These are phyloP conservation scores for Trichophyton mentagrophytes DNA, from an alignment of 2,329 filamentous ascomycete species.

Conservation along the genomic window DNA sequence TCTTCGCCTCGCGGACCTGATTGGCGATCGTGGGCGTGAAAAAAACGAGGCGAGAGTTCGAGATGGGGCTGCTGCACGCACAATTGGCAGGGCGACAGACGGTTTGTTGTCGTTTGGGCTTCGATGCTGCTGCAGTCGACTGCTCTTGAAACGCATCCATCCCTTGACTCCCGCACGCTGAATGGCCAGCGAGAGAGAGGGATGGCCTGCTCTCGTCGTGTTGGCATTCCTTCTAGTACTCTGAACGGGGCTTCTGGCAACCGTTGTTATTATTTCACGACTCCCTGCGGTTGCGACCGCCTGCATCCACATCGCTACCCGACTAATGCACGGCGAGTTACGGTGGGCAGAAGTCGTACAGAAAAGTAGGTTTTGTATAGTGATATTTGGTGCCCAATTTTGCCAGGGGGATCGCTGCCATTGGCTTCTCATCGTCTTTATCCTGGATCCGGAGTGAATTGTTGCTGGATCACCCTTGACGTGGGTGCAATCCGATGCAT, in stretches of 20 bases:
- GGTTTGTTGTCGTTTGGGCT: constrained; percentile 1
- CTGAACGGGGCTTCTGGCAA: background rate
- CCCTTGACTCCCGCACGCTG: background rate
- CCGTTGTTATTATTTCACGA: background rate
- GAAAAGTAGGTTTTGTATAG: constrained; percentile 2
- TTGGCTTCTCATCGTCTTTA: background rate
- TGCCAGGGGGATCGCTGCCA: background rate
- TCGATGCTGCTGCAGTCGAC: constrained; percentile 1
- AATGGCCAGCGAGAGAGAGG: background rate
- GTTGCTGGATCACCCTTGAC: constrained; percentile 5
- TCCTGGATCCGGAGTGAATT: background rate
- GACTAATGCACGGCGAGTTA: constrained; percentile 5
- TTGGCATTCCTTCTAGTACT: background rate
- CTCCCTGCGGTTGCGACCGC: constrained; percentile 1
- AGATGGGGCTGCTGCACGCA: background rate
- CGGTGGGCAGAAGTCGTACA: constrained; percentile 2
- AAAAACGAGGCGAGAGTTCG: constrained; percentile 1
- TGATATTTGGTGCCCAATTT: constrained; percentile 1
- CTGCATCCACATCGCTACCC: constrained; percentile 6
- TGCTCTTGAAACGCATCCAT: background rate
- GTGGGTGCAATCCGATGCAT: constrained; percentile 2
- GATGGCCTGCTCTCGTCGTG: background rate
- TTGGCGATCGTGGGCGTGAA: constrained; percentile 8
- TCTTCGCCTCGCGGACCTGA: constrained; percentile 8
- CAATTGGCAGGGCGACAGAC: constrained; percentile 1